Evolutionary conservation across 495 filamentous ascomycete genomes (phyloP), one percentile per base, ranked within the genome.

Genomic region (Penicillium angulare): DNA sequence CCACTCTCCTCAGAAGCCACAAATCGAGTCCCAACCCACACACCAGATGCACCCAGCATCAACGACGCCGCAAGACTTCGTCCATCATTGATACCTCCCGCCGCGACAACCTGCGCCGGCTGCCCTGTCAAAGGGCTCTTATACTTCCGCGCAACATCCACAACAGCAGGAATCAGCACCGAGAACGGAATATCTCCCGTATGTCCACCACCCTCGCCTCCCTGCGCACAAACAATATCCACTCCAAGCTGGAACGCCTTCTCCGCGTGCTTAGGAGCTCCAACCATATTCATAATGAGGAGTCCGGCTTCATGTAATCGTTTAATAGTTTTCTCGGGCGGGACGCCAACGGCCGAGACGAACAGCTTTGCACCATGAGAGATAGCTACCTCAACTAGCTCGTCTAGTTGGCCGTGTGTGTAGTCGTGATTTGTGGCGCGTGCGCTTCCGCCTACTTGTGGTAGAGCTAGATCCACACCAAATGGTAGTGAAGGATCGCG

Each of bases 231-330:
- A 7, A 95, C 82, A 61, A 95, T 84, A 65, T 95, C 90, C 13
- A 90, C 87, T 9, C 90, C 90, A 0, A 82, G 76, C 33, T 86
- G 79, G 3, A 96, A 75, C 22, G 90, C 90, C 74, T 95, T 93
- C 59, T 81, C 78, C 0, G 90, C 90, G 65, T 96, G 90, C 58
- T 83, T 86, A n/a, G 90, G 90, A 42, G 86, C 82, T 0, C 90
- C 90, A n/a, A 95, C 90, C 90, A 96, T 96, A 64, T 95, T 96
- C 90, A 95, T 95, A 18, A 95, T 75, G 39, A 92, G 61, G 24
- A 96, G 84, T 1, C 86, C 87, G 0, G 83, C 86, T 8, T 74
- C 75, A 58, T 96, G 90, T 17, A 96, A 72, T 31, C 79, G 64
- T 59, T 88, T 81, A 24, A 96, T 81, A 3, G 87, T 79, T 34